These are phyloP conservation scores for Aegilops umbellulata DNA, from an alignment of 176 grass and related monocot species.

Conservation along the genomic window DNA sequence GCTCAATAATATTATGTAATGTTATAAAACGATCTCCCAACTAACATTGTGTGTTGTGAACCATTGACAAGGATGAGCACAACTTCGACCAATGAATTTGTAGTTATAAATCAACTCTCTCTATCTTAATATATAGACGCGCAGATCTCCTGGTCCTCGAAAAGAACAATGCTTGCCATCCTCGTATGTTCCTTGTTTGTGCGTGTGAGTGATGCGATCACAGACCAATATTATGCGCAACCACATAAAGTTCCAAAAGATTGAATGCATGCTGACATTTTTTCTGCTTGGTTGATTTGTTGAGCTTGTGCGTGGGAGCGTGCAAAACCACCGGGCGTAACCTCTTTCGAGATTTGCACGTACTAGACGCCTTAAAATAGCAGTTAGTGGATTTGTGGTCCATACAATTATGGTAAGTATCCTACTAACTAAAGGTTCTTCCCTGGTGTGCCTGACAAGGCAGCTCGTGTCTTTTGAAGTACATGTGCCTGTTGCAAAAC, in stretches of 20 bases:
- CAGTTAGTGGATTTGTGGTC: constrained; percentile 50
- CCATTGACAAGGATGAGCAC: not conserved
- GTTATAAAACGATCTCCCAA: not conserved
- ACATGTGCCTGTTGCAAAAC: not conserved
- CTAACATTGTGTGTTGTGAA: not conserved
- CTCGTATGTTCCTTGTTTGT: not conserved
- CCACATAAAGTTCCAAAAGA: not conserved
- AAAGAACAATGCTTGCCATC: not conserved
- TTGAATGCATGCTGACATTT: not conserved
- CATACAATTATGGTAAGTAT: constrained; percentile 37
- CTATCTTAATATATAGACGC: not conserved
- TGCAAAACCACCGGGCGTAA: constrained; percentile 1
- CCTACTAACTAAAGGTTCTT: constrained; percentile 24
- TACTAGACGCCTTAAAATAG: constrained; percentile 37
- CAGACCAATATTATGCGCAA: not conserved
- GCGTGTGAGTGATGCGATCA: not conserved
- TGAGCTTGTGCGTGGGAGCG: constrained; percentile 15
- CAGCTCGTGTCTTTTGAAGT: constrained; percentile 32
- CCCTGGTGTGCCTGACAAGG: not conserved
- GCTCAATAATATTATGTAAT: not conserved
- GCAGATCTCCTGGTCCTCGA: not conserved
- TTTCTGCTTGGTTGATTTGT: constrained; percentile 4
- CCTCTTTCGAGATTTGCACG: constrained; percentile 49
- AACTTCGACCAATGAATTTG: not conserved
- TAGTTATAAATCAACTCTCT: not conserved